A percentile compares a stretch with the other conserved stretches of the same genome.
These are phyloP conservation scores for Coemansia sp. DNA, from an alignment of 192 early-diverging fungal species.

Conservation along the genomic window DNA sequence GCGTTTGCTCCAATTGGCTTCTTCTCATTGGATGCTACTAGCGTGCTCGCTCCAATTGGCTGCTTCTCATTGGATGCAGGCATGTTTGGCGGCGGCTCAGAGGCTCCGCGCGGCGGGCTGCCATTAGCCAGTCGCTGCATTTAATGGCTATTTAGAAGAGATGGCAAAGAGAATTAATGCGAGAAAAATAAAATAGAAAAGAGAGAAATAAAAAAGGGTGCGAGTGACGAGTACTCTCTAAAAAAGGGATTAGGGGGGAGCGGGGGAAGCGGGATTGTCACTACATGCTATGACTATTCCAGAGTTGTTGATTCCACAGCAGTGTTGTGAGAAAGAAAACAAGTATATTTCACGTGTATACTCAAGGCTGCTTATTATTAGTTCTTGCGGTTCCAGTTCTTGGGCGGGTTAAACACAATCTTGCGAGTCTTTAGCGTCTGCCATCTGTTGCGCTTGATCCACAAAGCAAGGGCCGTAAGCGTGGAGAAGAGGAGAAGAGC, in stretches of 20 bases:
- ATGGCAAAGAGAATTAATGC: neutral
- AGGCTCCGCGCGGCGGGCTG: neutral
- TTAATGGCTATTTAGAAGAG: neutral
- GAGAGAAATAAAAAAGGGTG: too few species aligned
- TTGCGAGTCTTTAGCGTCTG: constrained; percentile 90
- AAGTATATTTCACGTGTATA: constrained; percentile 1
- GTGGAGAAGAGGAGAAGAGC: constrained; percentile 70
- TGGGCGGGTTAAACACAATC: constrained; percentile 74
- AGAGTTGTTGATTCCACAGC: too few species aligned
- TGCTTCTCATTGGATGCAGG: too few species aligned
- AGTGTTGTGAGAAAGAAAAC: too few species aligned
- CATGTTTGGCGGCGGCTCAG: neutral
- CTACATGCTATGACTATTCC: too few species aligned
- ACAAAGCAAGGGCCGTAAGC: constrained; percentile 79
- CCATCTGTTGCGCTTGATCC: constrained; percentile 95
- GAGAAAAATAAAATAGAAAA: neutral
- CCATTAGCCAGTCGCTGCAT: neutral
- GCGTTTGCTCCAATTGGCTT: neutral
- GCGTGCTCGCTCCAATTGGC: neutral
- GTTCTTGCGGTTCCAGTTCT: constrained; percentile 45
- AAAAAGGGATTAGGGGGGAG: too few species aligned
- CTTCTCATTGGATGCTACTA: too few species aligned
- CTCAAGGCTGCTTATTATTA: too few species aligned
- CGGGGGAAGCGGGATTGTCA: too few species aligned
- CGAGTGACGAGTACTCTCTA: too few species aligned